Percentiles rank a stretch among this genome's conserved stretches.
These are phyloP conservation scores for Chaetomiaceae sp. DNA, from an alignment of 2,329 filamentous ascomycete species.

Conservation along the genomic window DNA sequence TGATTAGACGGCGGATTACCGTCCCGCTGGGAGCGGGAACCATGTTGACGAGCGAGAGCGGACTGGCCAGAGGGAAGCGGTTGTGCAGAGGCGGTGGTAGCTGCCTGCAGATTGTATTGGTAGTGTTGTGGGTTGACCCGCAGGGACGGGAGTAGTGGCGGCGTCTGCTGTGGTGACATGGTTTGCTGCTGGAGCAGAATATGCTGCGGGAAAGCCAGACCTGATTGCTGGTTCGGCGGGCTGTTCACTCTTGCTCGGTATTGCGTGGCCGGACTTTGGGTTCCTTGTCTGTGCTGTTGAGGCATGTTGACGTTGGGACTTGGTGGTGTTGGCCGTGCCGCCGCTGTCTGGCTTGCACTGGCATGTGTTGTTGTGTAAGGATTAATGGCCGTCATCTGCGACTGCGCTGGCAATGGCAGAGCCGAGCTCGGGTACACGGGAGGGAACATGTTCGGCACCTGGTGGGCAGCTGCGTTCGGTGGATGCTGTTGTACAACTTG, in stretches of 20 bases:
- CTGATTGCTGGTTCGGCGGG: background rate
- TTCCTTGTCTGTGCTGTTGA: constrained; percentile 3
- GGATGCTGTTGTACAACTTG: background rate
- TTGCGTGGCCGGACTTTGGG: background rate
- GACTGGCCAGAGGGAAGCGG: background rate
- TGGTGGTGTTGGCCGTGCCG: background rate
- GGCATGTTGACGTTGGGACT: background rate
- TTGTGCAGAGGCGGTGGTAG: too few species aligned
- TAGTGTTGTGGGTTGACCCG: constrained; percentile 6
- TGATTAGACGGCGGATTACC: too few species aligned
- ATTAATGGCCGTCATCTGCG: background rate
- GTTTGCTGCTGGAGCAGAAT: background rate
- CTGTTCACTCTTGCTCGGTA: background rate
- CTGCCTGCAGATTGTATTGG: constrained; percentile 1
- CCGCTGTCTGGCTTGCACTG: background rate
- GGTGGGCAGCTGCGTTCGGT: too few species aligned
- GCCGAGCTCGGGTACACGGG: background rate
- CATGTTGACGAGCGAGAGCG: too few species aligned
- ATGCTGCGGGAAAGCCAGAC: background rate
- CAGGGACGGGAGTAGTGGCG: background rate
- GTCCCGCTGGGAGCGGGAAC: too few species aligned
- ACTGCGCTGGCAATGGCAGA: background rate
- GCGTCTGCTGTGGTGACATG: background rate
- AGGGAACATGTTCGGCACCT: background rate
- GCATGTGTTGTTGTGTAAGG: background rate